Evolutionary conservation across 2,329 filamentous ascomycete species (phyloP), one percentile per base, ranked within the genome.

Genomic region (Colletotrichum sp.): DNA sequence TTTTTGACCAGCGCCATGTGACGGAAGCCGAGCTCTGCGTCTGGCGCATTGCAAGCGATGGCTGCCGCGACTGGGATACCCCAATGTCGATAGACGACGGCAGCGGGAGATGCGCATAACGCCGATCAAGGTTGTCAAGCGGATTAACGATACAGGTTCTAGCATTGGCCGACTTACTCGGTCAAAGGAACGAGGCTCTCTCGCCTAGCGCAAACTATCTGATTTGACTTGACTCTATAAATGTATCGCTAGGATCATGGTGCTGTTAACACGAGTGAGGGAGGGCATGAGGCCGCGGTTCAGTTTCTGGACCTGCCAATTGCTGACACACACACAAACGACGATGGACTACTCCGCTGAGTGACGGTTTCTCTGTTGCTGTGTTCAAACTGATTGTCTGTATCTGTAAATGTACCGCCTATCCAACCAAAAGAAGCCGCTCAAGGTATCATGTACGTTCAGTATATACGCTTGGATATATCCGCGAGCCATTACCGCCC

Each of bases 401-500:
- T 36, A n/a, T 55, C 24, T 63, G 24, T 30, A 12, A 30, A 32
- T 34, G 26, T 52, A 44, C 73, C 63, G 26, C 39, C 57, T n/a
- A 13, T n/a, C 55, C 39, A 21, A 26, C 67, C 24, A 49, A 63
- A 75, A 52, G 44, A 16, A 75, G 28, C 21, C 12, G 59, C 36
- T 64, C 32, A 10, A 76, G 73, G 69, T 76, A 73, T 76, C 63
- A 59, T 68, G 13, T 72, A 32, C 72, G 57, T 59, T 44, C 63
- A 36, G 26, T 72, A 64, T 76, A 24, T 73, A 72, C 36, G 28
- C 32, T 34, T 13, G 52, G 16, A 44, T 60, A 44, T 30, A 44
- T 21, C 52, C 32, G 9, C 57, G 10, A 24, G 10, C 34, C 15
- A 36, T 21, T 44, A 24, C 26, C 15, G 9, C 24, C 44, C n/a